phyloP scores from a whole-genome alignment of 169 alveolate species.

The Perkinsus olseni region DNA sequence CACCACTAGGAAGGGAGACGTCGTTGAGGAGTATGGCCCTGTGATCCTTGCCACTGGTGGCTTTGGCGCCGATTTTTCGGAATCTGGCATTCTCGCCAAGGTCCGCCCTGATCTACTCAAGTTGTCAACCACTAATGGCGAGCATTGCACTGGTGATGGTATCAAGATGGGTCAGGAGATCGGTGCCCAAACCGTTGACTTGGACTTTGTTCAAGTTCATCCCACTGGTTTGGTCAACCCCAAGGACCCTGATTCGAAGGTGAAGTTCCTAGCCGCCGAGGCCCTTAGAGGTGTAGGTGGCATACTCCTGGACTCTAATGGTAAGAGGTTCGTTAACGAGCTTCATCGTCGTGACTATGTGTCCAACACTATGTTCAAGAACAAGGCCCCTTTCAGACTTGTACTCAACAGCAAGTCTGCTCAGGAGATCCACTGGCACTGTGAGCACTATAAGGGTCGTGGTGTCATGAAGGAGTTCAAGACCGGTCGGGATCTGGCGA shows the following conservation, averaged over 20 bases:
- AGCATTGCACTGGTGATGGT: constrained; percentile 37
- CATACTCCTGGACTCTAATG: constrained; percentile 30
- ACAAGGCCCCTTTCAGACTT: constrained; percentile 39
- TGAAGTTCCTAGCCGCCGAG: constrained; percentile 46
- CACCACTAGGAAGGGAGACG: constrained; percentile 5
- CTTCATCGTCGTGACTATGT: constrained; percentile 45
- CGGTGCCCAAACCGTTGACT: constrained; percentile 36
- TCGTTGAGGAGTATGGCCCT: constrained; percentile 15
- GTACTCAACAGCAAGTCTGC: constrained; percentile 22
- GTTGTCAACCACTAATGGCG: constrained; percentile 30
- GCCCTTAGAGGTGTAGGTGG: constrained; percentile 44
- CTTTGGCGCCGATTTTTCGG: constrained; percentile 41
- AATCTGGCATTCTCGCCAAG: constrained; percentile 33
- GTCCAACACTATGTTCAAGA: constrained; percentile 39
- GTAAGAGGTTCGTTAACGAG: constrained; percentile 51
- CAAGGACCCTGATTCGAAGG: constrained; percentile 24
- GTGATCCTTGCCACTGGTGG: constrained; percentile 44
- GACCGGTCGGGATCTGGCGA: background rate
- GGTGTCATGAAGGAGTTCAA: background rate
- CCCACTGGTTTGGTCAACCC: constrained; percentile 43
- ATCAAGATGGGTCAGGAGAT: constrained; percentile 36
- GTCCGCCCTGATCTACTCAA: constrained; percentile 15
- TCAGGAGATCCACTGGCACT: background rate
- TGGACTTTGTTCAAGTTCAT: constrained; percentile 31
- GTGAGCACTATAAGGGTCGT: background rate